phyloP scores from a whole-genome alignment of 768 basidiomycete species.

The Lactarius sanguifluus region DNA sequence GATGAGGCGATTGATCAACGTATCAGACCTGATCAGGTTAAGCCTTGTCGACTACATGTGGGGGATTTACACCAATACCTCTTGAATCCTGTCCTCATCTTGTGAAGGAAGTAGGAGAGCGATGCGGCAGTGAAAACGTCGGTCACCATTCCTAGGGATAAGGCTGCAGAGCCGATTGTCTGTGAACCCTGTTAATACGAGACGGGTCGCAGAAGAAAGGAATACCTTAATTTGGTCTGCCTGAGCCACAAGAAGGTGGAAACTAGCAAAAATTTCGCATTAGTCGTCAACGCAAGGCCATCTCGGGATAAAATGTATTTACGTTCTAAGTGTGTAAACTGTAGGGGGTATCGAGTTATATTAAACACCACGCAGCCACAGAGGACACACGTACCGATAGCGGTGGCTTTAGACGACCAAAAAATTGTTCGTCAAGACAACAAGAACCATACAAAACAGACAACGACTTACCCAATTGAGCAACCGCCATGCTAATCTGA shows the following conservation, averaged over 20 bases:
- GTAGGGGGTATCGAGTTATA: conserved; percentile 13
- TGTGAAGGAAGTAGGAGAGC: conserved; percentile 55
- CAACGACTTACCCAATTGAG: conserved; percentile 26
- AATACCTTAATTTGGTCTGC: conserved; percentile 49
- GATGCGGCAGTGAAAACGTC: conserved; percentile 53
- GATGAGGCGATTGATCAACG: conserved; percentile 54
- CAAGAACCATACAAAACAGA: neutral
- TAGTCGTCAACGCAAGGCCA: conserved; percentile 4
- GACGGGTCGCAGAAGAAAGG: conserved; percentile 8
- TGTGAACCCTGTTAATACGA: conserved; percentile 30
- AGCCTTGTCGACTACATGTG: neutral
- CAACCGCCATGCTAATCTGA: conserved; percentile 25
- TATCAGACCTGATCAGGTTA: conserved; percentile 47
- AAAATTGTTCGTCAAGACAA: neutral
- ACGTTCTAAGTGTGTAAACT: conserved; percentile 50
- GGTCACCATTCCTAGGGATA: conserved; percentile 50
- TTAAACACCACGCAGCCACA: neutral
- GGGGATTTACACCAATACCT: conserved; percentile 35
- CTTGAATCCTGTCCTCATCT: conserved; percentile 50
- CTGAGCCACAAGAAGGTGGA: conserved; percentile 43
- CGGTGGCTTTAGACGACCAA: conserved; percentile 2
- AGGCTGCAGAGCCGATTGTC: conserved; percentile 48
- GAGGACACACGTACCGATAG: conserved; percentile 11
- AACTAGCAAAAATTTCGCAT: conserved; percentile 33
- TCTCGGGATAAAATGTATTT: conserved; percentile 18